Conservation (phyloP, 2,329 filamentous ascomycete species). For the Hypoxylon sp. region DNA sequence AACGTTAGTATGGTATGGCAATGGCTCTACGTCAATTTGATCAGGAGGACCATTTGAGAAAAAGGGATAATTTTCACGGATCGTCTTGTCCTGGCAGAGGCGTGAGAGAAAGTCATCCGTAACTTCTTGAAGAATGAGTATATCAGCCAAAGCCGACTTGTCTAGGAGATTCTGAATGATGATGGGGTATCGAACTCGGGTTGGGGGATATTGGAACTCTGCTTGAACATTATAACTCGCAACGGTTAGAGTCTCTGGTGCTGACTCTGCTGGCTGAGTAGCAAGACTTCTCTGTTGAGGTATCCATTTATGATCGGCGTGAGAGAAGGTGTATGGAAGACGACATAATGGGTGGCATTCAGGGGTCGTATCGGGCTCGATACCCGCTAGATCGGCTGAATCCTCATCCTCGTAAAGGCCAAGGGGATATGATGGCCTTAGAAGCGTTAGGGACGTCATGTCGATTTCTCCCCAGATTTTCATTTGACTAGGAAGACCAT, state of each 20-base stretch:
- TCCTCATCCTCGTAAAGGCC: conserved; percentile 38
- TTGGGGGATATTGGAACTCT: conserved; percentile 65
- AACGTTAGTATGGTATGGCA: conserved; percentile 73
- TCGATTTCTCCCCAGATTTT: conserved; percentile 68
- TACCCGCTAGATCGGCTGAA: neutral
- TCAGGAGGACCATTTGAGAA: conserved; percentile 70
- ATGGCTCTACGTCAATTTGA: conserved; percentile 66
- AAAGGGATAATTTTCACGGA: conserved; percentile 68
- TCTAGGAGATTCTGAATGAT: conserved; percentile 63
- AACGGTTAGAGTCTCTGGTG: conserved; percentile 52
- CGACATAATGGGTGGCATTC: conserved; percentile 24
- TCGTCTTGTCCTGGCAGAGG: conserved; percentile 63
- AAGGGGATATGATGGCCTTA: conserved; percentile 25
- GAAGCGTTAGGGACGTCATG: conserved; percentile 48
- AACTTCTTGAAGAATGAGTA: conserved; percentile 73
- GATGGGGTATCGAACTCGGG: conserved; percentile 59
- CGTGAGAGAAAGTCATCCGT: conserved; percentile 74
- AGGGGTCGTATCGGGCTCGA: neutral
- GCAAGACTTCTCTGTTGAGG: conserved; percentile 10
- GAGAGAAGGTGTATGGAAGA: conserved; percentile 44
- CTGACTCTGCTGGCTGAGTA: conserved; percentile 7
- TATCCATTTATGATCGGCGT: conserved; percentile 44
- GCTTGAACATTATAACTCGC: conserved; percentile 69
- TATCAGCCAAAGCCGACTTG: conserved; percentile 60
- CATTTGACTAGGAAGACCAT: conserved; percentile 64